Conservation (phyloP, 2,329 filamentous ascomycete genomes). For the Shiraia sp. region DNA sequence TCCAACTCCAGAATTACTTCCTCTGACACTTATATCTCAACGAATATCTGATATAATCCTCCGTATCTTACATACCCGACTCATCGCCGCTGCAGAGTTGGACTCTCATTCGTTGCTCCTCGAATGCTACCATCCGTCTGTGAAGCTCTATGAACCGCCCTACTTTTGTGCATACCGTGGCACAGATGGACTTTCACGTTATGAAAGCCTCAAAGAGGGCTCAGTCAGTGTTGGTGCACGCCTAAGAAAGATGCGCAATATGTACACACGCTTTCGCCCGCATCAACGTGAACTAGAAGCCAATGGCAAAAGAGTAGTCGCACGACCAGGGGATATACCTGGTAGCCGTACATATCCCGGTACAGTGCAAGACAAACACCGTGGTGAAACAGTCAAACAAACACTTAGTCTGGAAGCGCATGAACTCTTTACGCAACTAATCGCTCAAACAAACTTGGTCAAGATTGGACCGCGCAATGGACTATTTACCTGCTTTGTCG, state of each 20-base stretch:
- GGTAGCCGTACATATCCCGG: constrained; percentile 48
- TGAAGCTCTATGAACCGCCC: constrained; percentile 69
- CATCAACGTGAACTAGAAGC: constrained; percentile 58
- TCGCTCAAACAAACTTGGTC: constrained; percentile 69
- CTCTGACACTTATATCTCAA: constrained; percentile 61
- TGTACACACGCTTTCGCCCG: constrained; percentile 75
- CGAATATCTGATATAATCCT: constrained; percentile 67
- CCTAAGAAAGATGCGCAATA: constrained; percentile 54
- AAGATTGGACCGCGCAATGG: constrained; percentile 65
- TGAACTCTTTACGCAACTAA: constrained; percentile 76
- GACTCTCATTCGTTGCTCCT: constrained; percentile 70
- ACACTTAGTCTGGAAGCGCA: constrained; percentile 68
- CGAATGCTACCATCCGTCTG: constrained; percentile 76
- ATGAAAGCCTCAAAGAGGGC: constrained; percentile 37
- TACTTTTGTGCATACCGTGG: constrained; percentile 70
- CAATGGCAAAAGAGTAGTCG: constrained; percentile 38
- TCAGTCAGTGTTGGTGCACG: constrained; percentile 29
- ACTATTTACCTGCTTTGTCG: constrained; percentile 66
- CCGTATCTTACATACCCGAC: constrained; percentile 66
- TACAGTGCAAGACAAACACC: constrained; percentile 28
- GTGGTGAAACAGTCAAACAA: constrained; percentile 57
- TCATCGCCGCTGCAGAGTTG: constrained; percentile 62
- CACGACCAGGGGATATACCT: constrained; percentile 53
- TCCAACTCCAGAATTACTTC: constrained; percentile 52
- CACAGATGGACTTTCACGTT: constrained; percentile 62